phyloP scores from a whole-genome alignment of 305 asterid species.

The Ruellia speciosa region DNA sequence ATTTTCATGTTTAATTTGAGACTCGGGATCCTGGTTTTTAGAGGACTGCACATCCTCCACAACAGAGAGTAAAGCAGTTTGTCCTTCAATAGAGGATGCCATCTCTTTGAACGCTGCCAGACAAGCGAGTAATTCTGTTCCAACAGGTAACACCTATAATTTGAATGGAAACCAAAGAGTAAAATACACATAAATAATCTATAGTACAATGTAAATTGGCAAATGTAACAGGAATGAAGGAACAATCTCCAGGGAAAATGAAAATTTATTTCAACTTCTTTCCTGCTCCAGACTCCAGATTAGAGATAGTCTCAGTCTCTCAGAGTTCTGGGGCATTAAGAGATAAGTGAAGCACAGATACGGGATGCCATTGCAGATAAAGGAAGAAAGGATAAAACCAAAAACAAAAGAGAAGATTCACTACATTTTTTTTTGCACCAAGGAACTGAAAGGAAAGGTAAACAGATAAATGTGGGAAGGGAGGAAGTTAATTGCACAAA shows the following conservation, averaged over 20 bases:
- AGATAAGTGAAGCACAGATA: constrained; percentile 10
- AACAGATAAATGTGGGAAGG: too few species aligned
- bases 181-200: constrained; percentile 13
- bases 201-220: constrained; percentile 4
- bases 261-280: constrained; percentile 5
- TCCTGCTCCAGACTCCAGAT: constrained; percentile 1
- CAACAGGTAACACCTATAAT: constrained; percentile 67
- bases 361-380: background rate
- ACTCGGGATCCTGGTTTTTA: constrained; percentile 35
- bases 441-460: too few species aligned
- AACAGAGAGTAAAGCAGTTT: constrained; percentile 52
- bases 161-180: constrained; percentile 17
- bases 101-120: constrained; percentile 60
- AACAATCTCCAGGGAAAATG: constrained; percentile 13
- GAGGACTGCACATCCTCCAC: constrained; percentile 34
- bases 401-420: background rate
- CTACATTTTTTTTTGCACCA: too few species aligned
- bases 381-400: background rate
- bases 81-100: constrained; percentile 53
- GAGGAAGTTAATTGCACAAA: too few species aligned
- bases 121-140: constrained; percentile 60
- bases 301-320: constrained; percentile 5
- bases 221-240: constrained; percentile 11
- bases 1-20: constrained; percentile 34
- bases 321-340: constrained; percentile 5